Conservation (phyloP, 2,329 filamentous ascomycete genomes). For the Didymella segeticola region DNA sequence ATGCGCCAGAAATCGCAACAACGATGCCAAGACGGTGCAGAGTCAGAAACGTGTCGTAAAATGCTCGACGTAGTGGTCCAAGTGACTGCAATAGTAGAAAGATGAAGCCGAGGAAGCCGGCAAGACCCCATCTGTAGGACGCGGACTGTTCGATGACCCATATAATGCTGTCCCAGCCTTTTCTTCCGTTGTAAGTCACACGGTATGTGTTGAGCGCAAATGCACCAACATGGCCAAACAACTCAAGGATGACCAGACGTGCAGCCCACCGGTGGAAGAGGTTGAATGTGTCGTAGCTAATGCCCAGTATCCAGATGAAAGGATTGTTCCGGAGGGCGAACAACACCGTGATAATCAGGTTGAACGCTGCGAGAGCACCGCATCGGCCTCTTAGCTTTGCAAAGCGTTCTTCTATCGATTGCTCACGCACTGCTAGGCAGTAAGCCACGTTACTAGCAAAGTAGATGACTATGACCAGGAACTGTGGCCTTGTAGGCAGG, state of each 20-base stretch:
- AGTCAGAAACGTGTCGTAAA: constrained; percentile 77
- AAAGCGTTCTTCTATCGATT: constrained; percentile 75
- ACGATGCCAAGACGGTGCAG: constrained; percentile 70
- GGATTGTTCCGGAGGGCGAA: constrained; percentile 78
- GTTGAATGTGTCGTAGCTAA: constrained; percentile 81
- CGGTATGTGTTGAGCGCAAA: constrained; percentile 56
- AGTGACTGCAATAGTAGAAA: constrained; percentile 69
- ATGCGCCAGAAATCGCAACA: constrained; percentile 66
- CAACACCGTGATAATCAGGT: constrained; percentile 75
- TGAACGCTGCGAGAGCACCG: constrained; percentile 73
- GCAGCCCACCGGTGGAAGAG: constrained; percentile 78
- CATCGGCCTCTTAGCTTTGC: constrained; percentile 65
- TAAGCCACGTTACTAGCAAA: constrained; percentile 50
- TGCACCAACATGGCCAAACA: constrained; percentile 67
- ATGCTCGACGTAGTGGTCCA: constrained; percentile 74
- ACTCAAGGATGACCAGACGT: constrained; percentile 72
- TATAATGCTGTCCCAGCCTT: constrained; percentile 36
- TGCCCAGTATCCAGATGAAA: constrained; percentile 69
- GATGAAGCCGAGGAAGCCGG: constrained; percentile 66
- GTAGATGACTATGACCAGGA: constrained; percentile 50
- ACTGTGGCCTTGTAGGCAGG: constrained; percentile 50
- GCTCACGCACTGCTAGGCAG: constrained; percentile 59
- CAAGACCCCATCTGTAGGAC: constrained; percentile 64
- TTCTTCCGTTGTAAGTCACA: constrained; percentile 55
- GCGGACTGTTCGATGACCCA: constrained; percentile 46